Conservation (phyloP, 371 early-diverging fungal species). For the Apophysomyces ossiformis region DNA sequence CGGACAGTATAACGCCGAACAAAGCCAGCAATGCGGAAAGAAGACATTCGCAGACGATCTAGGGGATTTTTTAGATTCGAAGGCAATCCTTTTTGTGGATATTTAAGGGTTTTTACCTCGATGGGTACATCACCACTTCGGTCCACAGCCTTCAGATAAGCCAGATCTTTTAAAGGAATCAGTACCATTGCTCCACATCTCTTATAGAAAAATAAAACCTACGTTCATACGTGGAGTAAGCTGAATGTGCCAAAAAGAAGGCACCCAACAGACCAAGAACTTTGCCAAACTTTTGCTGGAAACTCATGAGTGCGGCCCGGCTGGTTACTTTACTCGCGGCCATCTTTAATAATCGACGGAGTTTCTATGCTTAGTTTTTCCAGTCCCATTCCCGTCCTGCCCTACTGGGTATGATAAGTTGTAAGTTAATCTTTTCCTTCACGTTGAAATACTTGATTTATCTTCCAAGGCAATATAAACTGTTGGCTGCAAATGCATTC, state of each 20-base stretch:
- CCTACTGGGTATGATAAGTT: no score
- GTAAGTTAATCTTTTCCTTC: no score
- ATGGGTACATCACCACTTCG: slow-evolving; percentile 59
- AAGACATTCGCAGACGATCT: slow-evolving; percentile 50
- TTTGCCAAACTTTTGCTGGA: slow-evolving; percentile 40
- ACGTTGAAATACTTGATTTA: not conserved
- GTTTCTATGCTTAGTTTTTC: no score
- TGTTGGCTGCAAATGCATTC: no score
- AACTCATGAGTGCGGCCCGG: slow-evolving; percentile 19
- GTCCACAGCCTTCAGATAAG: slow-evolving; percentile 70
- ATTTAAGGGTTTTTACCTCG: slow-evolving; percentile 47
- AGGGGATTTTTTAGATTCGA: not conserved
- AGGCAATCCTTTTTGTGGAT: not conserved
- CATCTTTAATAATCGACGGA: not conserved
- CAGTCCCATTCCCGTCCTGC: no score
- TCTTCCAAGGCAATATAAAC: not conserved
- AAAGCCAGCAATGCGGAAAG: slow-evolving; percentile 42
- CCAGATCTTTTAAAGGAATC: slow-evolving; percentile 52
- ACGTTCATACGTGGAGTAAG: slow-evolving; percentile 77
- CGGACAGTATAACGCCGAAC: slow-evolving; percentile 49
- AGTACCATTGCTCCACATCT: not conserved
- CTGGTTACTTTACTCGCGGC: not conserved
- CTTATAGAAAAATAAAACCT: slow-evolving; percentile 16
- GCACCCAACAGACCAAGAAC: slow-evolving; percentile 57
- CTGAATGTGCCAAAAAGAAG: slow-evolving; percentile 63